Percentiles rank a stretch among this genome's conserved stretches.
Conservation (phyloP, 2,329 filamentous ascomycete species). For the Aspergillus latus region DNA sequence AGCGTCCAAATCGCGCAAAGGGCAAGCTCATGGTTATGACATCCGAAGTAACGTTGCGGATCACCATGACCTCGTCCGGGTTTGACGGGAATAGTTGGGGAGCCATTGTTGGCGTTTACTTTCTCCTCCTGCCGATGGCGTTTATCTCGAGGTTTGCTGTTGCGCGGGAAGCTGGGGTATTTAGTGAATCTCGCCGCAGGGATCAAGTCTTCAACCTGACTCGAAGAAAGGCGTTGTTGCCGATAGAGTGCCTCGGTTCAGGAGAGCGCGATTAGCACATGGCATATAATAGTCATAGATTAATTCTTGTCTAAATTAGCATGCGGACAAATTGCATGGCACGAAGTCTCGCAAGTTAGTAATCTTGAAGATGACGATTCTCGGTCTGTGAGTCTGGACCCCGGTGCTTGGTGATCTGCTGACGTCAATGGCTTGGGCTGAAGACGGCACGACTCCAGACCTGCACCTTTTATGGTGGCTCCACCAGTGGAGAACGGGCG, state of each 20-base stretch:
- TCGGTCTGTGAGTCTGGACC: not conserved
- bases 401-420: slow-evolving; percentile 11
- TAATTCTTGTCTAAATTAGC: not conserved
- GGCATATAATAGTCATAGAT: too few species aligned
- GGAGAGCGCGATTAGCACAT: not conserved
- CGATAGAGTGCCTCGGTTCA: not conserved
- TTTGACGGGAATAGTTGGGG: slow-evolving; percentile 64
- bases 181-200: too few species aligned
- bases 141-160: not conserved
- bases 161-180: not conserved
- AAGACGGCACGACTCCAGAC: not conserved
- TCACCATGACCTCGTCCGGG: slow-evolving; percentile 83
- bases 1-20: slow-evolving; percentile 74
- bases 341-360: too few species aligned
- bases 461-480: not conserved
- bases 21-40: slow-evolving; percentile 64
- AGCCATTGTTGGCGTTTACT: slow-evolving; percentile 20
- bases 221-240: not conserved
- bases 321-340: not conserved
- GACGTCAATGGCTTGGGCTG: slow-evolving; percentile 12
- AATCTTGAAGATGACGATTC: not conserved
- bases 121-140: not conserved
- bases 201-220: not conserved
- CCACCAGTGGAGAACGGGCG: not conserved
- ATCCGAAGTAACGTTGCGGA: slow-evolving; percentile 77